Percentiles rank a stretch among this genome's conserved stretches.
Evolutionary conservation across 257 asterid species (phyloP).

Genomic region (Fraxinus anomala): DNA sequence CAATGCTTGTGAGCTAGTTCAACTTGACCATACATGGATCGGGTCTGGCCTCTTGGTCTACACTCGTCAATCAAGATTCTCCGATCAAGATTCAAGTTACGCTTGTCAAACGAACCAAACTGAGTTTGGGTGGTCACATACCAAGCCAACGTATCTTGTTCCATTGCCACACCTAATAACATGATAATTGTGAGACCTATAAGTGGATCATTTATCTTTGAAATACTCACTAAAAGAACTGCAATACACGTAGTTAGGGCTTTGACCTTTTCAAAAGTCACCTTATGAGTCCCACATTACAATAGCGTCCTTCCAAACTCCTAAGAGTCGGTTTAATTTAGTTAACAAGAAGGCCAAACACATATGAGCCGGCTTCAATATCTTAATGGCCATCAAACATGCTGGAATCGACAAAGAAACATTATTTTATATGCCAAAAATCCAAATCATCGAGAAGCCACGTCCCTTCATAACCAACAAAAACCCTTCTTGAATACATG

Average conservation of each 20-base stretch:
- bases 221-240: neutral
- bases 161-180: no score
- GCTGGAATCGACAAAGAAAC: neutral
- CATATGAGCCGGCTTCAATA: neutral
- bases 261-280: neutral
- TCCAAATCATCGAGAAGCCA: conserved; percentile 6
- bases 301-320: conserved; percentile 11
- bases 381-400: neutral
- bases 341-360: neutral
- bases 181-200: neutral
- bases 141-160: no score
- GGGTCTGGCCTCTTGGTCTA: no score
- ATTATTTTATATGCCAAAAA: neutral
- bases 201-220: neutral
- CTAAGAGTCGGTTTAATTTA: conserved; percentile 19
- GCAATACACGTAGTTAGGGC: neutral
- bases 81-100: no score
- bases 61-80: no score
- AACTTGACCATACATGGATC: no score
- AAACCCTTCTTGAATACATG: no score
- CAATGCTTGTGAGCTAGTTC: no score
- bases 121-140: no score
- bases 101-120: no score
- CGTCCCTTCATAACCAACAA: conserved; percentile 7
- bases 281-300: neutral